Conservation (phyloP, 331 rosid species). For the Rosa hybrid region DNA sequence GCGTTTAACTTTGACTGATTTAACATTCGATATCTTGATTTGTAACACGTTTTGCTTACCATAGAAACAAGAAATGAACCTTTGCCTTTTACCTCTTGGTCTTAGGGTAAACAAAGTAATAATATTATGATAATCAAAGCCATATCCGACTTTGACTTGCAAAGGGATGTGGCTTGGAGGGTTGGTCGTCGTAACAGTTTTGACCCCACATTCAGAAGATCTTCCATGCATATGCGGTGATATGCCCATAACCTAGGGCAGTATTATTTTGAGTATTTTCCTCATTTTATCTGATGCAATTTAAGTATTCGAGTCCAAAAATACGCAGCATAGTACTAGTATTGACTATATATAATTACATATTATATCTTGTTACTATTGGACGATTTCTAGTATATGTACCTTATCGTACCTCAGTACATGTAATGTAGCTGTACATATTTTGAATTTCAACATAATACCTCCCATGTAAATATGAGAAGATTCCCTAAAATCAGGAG, state of each 20-base stretch:
- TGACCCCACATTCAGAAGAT: background rate
- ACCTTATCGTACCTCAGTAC: too few relatives aligned
- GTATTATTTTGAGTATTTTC: background rate
- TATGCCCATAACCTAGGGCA: background rate
- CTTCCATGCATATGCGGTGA: background rate
- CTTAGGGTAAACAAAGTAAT: background rate
- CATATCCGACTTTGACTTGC: background rate
- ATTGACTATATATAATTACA: background rate
- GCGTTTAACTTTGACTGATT: background rate
- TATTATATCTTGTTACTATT: too few relatives aligned
- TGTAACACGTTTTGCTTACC: background rate
- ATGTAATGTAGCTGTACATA: too few relatives aligned
- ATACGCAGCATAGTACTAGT: background rate
- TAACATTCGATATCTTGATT: too few relatives aligned
- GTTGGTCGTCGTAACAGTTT: background rate
- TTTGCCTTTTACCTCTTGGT: background rate
- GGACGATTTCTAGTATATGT: too few relatives aligned
- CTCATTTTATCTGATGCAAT: background rate
- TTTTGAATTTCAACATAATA: too few relatives aligned
- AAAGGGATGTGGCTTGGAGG: background rate
- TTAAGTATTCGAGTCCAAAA: background rate
- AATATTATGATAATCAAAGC: background rate
- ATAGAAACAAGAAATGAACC: background rate
- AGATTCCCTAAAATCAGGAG: too few relatives aligned
- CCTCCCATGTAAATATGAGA: too few relatives aligned